A percentile compares a stretch with the other conserved stretches of the same genome.
Conservation (phyloP, 768 basidiomycete genomes). For the Leccinum disarticulatum region DNA sequence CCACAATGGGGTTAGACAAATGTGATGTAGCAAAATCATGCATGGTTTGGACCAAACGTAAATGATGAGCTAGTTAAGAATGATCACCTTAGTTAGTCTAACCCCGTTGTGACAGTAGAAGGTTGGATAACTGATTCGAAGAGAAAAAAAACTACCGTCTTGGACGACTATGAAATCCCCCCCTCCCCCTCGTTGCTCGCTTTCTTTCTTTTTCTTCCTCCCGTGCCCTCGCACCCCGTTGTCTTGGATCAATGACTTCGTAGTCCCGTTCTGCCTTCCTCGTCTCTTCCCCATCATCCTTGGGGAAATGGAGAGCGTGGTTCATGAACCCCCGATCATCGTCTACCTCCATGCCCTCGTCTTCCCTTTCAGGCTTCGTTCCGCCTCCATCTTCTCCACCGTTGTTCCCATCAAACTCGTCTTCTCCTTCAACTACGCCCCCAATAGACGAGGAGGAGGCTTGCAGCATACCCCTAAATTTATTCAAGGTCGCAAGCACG, state of each 20-base stretch:
- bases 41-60: too few species aligned
- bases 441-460: conserved; percentile 33
- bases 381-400: conserved; percentile 9
- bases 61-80: too few species aligned
- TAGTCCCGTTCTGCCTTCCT: conserved; percentile 81
- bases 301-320: conserved; percentile 74
- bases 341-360: conserved; percentile 70
- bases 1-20: background rate
- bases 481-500: conserved; percentile 64
- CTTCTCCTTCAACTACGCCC: conserved; percentile 26
- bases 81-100: too few species aligned
- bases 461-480: conserved; percentile 72
- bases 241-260: conserved; percentile 85
- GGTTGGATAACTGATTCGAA: background rate
- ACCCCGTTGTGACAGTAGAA: too few species aligned
- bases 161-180: conserved; percentile 15
- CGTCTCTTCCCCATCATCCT: conserved; percentile 74
- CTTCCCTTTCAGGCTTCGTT: conserved; percentile 36
- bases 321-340: conserved; percentile 72
- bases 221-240: conserved; percentile 66
- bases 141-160: conserved; percentile 21
- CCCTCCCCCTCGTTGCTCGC: conserved; percentile 28
- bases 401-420: conserved; percentile 18
- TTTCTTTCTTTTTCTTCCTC: conserved; percentile 79
- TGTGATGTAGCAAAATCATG: too few species aligned